Conservation (phyloP, 2,329 filamentous ascomycete genomes). For the Phyllosticta citriasiana region DNA sequence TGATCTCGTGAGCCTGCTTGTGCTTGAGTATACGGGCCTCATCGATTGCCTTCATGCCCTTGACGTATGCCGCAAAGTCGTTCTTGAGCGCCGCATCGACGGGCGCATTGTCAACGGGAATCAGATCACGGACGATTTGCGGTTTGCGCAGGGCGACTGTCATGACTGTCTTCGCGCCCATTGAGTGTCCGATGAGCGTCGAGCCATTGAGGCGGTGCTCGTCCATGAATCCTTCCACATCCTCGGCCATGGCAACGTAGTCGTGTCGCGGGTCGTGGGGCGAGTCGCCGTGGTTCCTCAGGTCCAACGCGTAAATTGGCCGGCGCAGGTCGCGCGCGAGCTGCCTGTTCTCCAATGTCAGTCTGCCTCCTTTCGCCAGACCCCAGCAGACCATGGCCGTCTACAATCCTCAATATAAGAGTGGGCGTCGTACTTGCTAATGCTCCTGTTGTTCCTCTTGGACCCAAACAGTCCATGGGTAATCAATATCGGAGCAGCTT, state of each 20-base stretch:
- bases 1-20: conserved; percentile 69
- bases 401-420: too few relatives aligned
- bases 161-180: conserved; percentile 96
- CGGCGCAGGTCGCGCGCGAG: conserved; percentile 72
- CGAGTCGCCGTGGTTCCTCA: conserved; percentile 88
- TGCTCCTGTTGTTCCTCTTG: conserved; percentile 87
- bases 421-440: conserved; percentile 66
- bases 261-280: conserved; percentile 68
- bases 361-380: background rate
- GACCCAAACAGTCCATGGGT: conserved; percentile 91
- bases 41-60: conserved; percentile 76
- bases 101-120: conserved; percentile 88
- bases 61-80: conserved; percentile 70
- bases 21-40: conserved; percentile 56
- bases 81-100: conserved; percentile 65
- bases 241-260: conserved; percentile 72
- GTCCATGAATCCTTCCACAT: conserved; percentile 69
- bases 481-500: conserved; percentile 62
- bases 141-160: conserved; percentile 65
- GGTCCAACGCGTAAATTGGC: conserved; percentile 75
- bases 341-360: conserved; percentile 42
- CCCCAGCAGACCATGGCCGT: too few relatives aligned
- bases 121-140: conserved; percentile 55
- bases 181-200: conserved; percentile 85
- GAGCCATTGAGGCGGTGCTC: conserved; percentile 59